Evolutionary conservation across 2,329 filamentous ascomycete genomes (phyloP).

Genomic region (Trichoderma semiorbis): DNA sequence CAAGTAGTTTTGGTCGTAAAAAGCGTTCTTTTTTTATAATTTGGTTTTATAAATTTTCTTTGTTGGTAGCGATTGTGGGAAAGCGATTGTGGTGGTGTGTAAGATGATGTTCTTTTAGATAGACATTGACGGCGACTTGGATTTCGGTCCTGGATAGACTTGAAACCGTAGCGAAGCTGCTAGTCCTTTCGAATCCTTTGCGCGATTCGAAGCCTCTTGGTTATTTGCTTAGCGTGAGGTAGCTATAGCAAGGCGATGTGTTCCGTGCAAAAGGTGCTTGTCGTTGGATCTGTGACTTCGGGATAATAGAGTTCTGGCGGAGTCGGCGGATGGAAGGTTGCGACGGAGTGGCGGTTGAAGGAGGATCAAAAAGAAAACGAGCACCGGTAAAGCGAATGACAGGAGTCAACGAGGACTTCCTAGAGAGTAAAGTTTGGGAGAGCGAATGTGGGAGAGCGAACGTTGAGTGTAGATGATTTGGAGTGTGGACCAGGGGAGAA

Average conservation of each 20-base stretch:
- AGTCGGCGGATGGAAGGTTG: slow-evolving; percentile 11
- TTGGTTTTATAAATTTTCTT: not conserved
- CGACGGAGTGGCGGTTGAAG: slow-evolving; percentile 29
- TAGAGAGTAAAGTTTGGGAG: slow-evolving; percentile 41
- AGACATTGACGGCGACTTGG: slow-evolving; percentile 17
- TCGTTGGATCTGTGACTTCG: not conserved
- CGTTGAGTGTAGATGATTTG: slow-evolving; percentile 25
- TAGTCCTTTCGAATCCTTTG: slow-evolving; percentile 5
- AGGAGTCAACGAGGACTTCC: slow-evolving; percentile 73
- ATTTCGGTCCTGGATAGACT: not conserved
- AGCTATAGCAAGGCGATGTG: not conserved
- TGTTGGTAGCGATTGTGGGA: slow-evolving; percentile 33
- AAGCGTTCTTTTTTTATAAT: slow-evolving; percentile 12
- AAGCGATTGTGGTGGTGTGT: slow-evolving; percentile 30
- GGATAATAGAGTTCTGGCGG: not conserved
- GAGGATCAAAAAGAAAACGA: slow-evolving; percentile 49
- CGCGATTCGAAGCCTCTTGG: slow-evolving; percentile 1
- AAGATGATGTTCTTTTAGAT: slow-evolving; percentile 22
- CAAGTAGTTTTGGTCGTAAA: slow-evolving; percentile 20
- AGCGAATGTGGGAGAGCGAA: slow-evolving; percentile 44
- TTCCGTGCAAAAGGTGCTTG: not conserved
- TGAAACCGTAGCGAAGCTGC: not conserved
- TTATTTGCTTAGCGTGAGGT: not conserved
- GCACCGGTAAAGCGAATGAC: slow-evolving; percentile 65
- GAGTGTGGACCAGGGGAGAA: slow-evolving; percentile 28